These are phyloP conservation scores for Penicillium sp. DNA, from an alignment of 2,329 filamentous ascomycete species.

Conservation along the genomic window DNA sequence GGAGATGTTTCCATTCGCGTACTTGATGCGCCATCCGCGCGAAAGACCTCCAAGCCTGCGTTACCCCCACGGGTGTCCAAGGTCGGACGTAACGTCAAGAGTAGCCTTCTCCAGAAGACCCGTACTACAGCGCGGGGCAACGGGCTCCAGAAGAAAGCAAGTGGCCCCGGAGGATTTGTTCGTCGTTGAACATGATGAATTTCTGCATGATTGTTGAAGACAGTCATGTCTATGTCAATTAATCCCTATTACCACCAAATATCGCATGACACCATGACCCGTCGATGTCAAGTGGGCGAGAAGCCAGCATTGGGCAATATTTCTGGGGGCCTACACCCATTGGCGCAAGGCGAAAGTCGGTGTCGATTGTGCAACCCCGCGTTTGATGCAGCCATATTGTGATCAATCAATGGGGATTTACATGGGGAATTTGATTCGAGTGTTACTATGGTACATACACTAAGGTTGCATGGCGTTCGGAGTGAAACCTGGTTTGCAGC, in stretches of 20 bases:
- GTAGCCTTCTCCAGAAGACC: slow-evolving; percentile 42
- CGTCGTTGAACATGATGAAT: slow-evolving; percentile 28
- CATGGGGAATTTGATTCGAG: neutral
- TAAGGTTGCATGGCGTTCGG: slow-evolving; percentile 12
- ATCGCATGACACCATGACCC: neutral
- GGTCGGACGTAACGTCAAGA: slow-evolving; percentile 37
- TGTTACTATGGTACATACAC: slow-evolving; percentile 1
- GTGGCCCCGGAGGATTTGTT: slow-evolving; percentile 40
- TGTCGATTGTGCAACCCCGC: slow-evolving; percentile 4
- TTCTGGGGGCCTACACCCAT: neutral
- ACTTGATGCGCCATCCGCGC: slow-evolving; percentile 38
- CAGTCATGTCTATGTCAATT: neutral
- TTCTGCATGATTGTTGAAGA: neutral
- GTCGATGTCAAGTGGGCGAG: neutral
- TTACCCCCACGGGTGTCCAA: slow-evolving; percentile 50
- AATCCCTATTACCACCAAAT: neutral
- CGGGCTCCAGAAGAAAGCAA: slow-evolving; percentile 40
- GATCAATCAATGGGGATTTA: neutral
- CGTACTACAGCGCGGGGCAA: slow-evolving; percentile 34
- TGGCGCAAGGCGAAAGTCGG: slow-evolving; percentile 8
- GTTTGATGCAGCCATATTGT: slow-evolving; percentile 4
- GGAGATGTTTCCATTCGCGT: slow-evolving; percentile 54
- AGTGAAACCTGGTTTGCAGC: slow-evolving; percentile 6
- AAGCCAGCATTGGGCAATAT: neutral
- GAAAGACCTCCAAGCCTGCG: slow-evolving; percentile 40